Percentiles rank a stretch among this genome's conserved stretches.
phyloP scores from a whole-genome alignment of 169 alveolate genomes.

The Plasmodium ovale region DNA sequence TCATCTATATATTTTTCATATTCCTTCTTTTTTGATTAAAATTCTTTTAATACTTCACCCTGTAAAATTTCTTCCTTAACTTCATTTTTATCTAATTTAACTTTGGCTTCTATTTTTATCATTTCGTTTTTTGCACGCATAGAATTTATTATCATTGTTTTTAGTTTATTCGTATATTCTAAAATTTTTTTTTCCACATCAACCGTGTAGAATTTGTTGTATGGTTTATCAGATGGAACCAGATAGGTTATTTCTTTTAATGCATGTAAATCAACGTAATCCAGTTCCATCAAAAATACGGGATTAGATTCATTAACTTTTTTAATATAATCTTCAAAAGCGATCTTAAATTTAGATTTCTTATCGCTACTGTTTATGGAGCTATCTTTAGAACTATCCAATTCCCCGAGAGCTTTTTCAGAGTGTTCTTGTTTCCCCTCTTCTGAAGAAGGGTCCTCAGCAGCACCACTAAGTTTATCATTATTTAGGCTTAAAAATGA shows the following conservation, averaged over 20 bases:
- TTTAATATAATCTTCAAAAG: conserved; percentile 7
- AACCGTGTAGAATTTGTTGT: background rate
- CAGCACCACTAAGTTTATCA: background rate
- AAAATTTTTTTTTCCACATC: background rate
- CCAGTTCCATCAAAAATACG: conserved; percentile 10
- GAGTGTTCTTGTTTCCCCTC: too few species aligned
- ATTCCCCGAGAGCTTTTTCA: too few species aligned
- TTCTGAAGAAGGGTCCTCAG: too few species aligned
- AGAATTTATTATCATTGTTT: background rate
- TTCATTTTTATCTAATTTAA: background rate
- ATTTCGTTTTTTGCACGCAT: background rate
- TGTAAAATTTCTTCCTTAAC: background rate
- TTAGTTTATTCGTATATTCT: background rate
- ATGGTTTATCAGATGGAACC: conserved; percentile 20
- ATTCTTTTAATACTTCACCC: background rate
- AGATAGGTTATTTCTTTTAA: conserved; percentile 15
- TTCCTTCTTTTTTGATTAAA: background rate
- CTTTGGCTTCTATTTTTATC: background rate
- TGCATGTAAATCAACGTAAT: conserved; percentile 12
- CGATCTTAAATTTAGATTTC: background rate
- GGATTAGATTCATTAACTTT: background rate
- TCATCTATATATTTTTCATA: background rate
- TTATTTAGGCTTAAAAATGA: conserved; percentile 13
- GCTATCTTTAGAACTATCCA: too few species aligned
- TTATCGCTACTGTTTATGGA: too few species aligned